phyloP scores from a whole-genome alignment of 352 stramenopile genomes.

The Phytophthora kernoviae region DNA sequence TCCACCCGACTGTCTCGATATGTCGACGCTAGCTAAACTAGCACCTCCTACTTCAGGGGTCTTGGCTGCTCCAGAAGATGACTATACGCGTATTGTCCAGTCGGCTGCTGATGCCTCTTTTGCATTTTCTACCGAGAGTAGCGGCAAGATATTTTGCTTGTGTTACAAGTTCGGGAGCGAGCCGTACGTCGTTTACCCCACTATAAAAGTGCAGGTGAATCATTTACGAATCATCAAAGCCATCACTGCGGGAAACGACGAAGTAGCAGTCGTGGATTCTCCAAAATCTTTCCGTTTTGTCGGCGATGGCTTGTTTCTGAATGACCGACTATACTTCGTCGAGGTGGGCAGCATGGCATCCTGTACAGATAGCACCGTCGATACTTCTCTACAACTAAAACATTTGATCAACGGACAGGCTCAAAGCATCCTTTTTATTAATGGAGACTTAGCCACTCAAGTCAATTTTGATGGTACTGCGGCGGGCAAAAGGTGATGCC shows the following conservation, averaged over 20 bases:
- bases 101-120: conserved; percentile 21
- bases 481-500: conserved; percentile 47
- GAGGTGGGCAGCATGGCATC: conserved; percentile 32
- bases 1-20: conserved; percentile 45
- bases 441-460: conserved; percentile 12
- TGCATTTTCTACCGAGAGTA: conserved; percentile 41
- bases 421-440: conserved; percentile 48
- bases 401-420: conserved; percentile 40
- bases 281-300: conserved; percentile 56
- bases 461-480: conserved; percentile 45
- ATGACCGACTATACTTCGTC: conserved; percentile 72
- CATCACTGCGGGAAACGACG: conserved; percentile 30
- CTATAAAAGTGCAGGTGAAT: conserved; percentile 51
- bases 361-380: conserved; percentile 42
- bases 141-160: conserved; percentile 59
- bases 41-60: conserved; percentile 4
- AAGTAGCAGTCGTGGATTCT: conserved; percentile 53
- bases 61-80: conserved; percentile 41
- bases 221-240: conserved; percentile 42
- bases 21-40: conserved; percentile 41
- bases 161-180: conserved; percentile 79
- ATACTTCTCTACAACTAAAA: conserved; percentile 32
- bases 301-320: conserved; percentile 51
- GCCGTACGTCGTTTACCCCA: conserved; percentile 57
- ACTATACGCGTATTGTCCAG: conserved; percentile 44